These are phyloP conservation scores for Pelargonium cotyledonis DNA, from an alignment of 441 rosid genomes.

Conservation along the genomic window DNA sequence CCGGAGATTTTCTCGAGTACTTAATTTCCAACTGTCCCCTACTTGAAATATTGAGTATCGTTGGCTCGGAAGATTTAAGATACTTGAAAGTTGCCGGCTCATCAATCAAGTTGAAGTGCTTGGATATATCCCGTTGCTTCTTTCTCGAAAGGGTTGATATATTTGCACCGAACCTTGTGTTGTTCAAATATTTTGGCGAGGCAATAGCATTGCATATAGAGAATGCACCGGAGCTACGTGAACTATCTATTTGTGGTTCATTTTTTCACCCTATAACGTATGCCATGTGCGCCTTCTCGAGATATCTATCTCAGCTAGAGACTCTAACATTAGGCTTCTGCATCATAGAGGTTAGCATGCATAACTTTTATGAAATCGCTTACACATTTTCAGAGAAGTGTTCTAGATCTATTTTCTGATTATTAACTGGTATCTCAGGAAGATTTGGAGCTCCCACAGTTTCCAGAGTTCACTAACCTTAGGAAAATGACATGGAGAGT, in stretches of 20 bases:
- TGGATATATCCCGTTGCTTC: conserved; percentile 13
- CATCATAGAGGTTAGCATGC: conserved; percentile 4
- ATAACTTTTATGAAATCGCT: not conserved
- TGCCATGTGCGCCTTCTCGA: conserved; percentile 7
- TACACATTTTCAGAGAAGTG: not conserved
- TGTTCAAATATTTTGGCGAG: conserved; percentile 8
- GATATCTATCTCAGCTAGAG: conserved; percentile 17
- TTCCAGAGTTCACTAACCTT: conserved; percentile 8
- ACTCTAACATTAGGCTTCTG: conserved; percentile 13
- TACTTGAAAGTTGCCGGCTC: conserved; percentile 16
- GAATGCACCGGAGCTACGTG: conserved; percentile 12
- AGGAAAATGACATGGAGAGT: conserved; percentile 7
- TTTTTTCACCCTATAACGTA: conserved; percentile 3
- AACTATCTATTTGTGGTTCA: conserved; percentile 9
- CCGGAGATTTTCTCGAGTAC: conserved; percentile 7
- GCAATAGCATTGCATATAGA: not conserved
- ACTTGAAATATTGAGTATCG: conserved; percentile 13
- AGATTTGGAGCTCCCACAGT: conserved; percentile 8
- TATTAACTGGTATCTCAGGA: not conserved
- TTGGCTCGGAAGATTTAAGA: conserved; percentile 1
- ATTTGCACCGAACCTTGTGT: conserved; percentile 15
- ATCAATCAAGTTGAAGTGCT: conserved; percentile 14
- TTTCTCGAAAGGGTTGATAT: conserved; percentile 10
- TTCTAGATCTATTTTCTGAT: not conserved
- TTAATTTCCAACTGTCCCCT: conserved; percentile 17